These are phyloP conservation scores for Bretschneidera sinensis DNA, from an alignment of 345 rosid species.

Conservation along the genomic window DNA sequence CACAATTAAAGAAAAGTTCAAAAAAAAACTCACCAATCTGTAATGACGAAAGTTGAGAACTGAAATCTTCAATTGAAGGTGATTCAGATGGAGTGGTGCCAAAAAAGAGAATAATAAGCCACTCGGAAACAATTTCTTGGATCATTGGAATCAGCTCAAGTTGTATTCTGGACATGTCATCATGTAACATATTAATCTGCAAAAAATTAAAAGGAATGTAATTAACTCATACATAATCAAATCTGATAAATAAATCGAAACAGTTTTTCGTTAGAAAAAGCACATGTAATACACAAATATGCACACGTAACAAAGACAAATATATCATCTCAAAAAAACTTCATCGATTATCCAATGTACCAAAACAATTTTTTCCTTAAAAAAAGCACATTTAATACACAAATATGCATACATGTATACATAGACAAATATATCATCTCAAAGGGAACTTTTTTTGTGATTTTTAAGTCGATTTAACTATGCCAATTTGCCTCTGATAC, in stretches of 20 bases:
- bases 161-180: conserved; percentile 65
- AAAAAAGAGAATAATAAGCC: conserved; percentile 73
- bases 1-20: no score
- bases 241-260: background rate
- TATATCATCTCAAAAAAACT: no score
- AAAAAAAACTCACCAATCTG: conserved; percentile 72
- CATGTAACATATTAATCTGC: conserved; percentile 68
- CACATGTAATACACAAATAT: conserved; percentile 1
- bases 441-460: no score
- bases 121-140: conserved; percentile 79
- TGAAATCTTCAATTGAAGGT: conserved; percentile 74
- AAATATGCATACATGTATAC: no score
- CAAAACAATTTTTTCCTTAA: no score
- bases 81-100: conserved; percentile 71
- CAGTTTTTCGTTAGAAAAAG: background rate
- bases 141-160: conserved; percentile 86
- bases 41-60: conserved; percentile 81
- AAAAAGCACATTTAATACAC: no score
- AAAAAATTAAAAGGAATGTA: conserved; percentile 1
- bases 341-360: no score
- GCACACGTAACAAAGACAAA: background rate
- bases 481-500: no score
- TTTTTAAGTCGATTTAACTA: no score
- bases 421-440: no score
- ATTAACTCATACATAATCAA: background rate